These are phyloP conservation scores for Blastomyces gilchristii DNA, from an alignment of 2,329 filamentous ascomycete genomes.

Conservation along the genomic window DNA sequence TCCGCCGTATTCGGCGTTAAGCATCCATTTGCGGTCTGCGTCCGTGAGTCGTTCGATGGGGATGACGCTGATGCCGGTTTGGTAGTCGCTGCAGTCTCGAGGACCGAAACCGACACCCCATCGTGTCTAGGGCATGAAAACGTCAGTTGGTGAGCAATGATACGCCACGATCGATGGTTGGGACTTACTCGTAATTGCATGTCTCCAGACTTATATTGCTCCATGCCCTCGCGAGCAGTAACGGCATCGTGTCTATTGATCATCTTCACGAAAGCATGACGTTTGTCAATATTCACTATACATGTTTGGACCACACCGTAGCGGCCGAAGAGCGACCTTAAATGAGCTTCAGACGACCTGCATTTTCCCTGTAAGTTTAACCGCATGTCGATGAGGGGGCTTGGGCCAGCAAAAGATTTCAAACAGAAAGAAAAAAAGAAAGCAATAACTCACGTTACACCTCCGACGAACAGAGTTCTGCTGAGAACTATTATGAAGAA, in stretches of 20 bases:
- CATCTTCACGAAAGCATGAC: conserved; percentile 99
- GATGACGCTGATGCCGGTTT: conserved; percentile 82
- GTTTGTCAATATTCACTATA: conserved; percentile 96
- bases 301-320: conserved; percentile 90
- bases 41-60: conserved; percentile 89
- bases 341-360: conserved; percentile 67
- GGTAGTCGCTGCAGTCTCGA: conserved; percentile 93
- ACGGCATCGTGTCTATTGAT: conserved; percentile 77
- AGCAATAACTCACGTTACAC: conserved; percentile 61
- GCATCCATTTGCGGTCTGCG: conserved; percentile 93
- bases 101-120: conserved; percentile 98
- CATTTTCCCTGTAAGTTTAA: conserved; percentile 33
- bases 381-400: neutral
- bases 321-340: conserved; percentile 67
- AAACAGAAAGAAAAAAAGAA: conserved; percentile 6
- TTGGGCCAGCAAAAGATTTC: neutral
- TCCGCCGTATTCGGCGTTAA: conserved; percentile 85
- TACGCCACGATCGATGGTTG: neutral
- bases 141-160: conserved; percentile 20
- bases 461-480: conserved; percentile 90
- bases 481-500: conserved; percentile 55
- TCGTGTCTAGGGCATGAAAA: conserved; percentile 53
- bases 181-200: conserved; percentile 59
- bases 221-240: conserved; percentile 75
- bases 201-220: conserved; percentile 61